Evolutionary conservation across 805 yeast genomes (phyloP), one percentile per base, ranked within the genome.

Genomic region (Cyberlindnera maritima): DNA sequence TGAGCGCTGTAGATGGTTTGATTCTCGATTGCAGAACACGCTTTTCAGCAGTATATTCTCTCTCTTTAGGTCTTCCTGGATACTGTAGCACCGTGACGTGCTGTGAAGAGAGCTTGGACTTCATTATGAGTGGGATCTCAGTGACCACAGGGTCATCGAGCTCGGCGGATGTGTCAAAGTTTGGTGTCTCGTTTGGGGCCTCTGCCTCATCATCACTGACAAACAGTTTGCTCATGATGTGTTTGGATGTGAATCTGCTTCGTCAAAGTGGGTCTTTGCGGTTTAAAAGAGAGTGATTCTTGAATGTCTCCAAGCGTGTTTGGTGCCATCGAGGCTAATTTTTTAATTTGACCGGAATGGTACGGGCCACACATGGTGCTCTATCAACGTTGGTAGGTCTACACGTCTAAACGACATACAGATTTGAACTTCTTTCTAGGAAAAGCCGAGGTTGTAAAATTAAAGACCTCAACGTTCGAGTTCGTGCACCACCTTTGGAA

Each of bases 1-100:
- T 67, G 12, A 81, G 72, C 2, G 80, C 77, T 1, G 88, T 73
- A 23, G 74, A 68, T 1, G 77, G 77, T 59, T 90, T 92, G 49
- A 85, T 63, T 36, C 84, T 65, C 0, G 82, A 46, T 21, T 52
- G 50, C 70, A 15, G 66, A 66, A 49, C 69, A 48, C 68, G 68
- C 31, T 59, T 62, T 1, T 59, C 58, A 3, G 62, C 65, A 2
- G 62, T 57, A 34, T 73, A 69, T 0, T 76, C 69, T 42, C 76
- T 66, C 7, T 55, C 59, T 38, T 67, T 66, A 10, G 81, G 71
- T 39, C 85, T 68, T 5, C 85, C 83, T 3, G 87, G 86, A 54
- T 77, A 83, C 58, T 83, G 90, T 34, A 83, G 58, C 5, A 81
- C 55, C 41, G 69, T 68, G 14, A 81, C 49, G 18, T 64, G 51